Base-by-base conservation (phyloP, 805 yeast genomes). In the Jamesozyma lodderae region DNA sequence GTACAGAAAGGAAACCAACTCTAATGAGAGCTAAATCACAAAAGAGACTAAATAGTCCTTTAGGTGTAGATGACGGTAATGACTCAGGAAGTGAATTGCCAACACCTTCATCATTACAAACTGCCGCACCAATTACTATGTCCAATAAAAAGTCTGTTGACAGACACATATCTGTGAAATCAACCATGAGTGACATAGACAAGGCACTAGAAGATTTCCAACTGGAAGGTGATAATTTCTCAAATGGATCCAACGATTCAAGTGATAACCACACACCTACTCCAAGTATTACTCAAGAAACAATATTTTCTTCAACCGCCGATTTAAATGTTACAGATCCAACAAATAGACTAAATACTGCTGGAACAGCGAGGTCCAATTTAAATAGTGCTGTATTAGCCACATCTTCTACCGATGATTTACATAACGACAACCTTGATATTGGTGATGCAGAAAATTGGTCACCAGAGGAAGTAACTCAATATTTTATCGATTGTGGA, bases 391-490 rank as follows among this genome's bases (percentile, higher is more conserved):
- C 28, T 6, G 19, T 25, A 8, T 16, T 18, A n/a, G 37, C 37
- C 3, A 27, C 36, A 3, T 33, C 41, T 4, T 33, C 37, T 22
- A 14, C 30, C 5, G 41, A 38, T 38, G 34, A 33, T 29, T n/a
- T 33, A 9, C 30, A 33, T 21, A 28, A 27, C 5, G 19, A 9
- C 9, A 10, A 24, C 3, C 13, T 35, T 7, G 28, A 40, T 36
- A 21, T 35, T 9, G 13, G 60, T 20, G 64, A 68, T 28, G 83
- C 75, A 4, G 59, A 59, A 28, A 53, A 63, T 8, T 92, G 99
- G 99, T 66, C 85, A 0, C 92, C 97, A 0, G 75, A 76, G 37
- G 88, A 92, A 51, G 97, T 92, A 1, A 72, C 82, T 1, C 71
- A 79, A 6, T 85, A 85, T 59, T 85, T 92, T 52, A 70, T 77